A percentile compares a stretch with the other conserved stretches of the same genome.
These are phyloP conservation scores for Fusarium sp. DNA, from an alignment of 2,329 filamentous ascomycete genomes.

Conservation along the genomic window DNA sequence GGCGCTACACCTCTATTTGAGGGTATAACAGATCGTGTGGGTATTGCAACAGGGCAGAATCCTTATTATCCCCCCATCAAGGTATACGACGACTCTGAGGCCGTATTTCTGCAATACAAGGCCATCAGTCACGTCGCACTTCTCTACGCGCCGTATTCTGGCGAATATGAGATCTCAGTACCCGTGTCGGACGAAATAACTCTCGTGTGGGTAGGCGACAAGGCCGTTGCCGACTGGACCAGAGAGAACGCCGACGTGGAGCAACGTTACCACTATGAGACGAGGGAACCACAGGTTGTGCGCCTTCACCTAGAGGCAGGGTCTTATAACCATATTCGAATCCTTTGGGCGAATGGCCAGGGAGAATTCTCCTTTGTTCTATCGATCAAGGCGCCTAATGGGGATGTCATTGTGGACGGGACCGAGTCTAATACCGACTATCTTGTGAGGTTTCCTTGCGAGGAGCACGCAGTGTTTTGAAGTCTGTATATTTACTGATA, in stretches of 20 bases:
- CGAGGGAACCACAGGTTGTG: neutral
- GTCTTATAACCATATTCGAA: neutral
- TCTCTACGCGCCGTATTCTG: neutral
- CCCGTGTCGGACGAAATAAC: neutral
- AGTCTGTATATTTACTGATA: neutral
- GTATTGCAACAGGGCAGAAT: neutral
- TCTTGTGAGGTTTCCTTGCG: neutral
- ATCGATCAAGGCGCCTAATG: neutral
- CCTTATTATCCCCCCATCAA: neutral
- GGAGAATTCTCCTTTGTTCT: neutral
- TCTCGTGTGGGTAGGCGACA: neutral
- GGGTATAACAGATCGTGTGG: neutral
- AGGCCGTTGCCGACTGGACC: neutral
- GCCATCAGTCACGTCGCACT: neutral
- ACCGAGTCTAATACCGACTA: neutral
- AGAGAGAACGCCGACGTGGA: neutral
- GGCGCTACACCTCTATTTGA: neutral
- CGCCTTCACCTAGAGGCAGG: neutral
- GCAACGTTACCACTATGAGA: neutral
- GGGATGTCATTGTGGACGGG: neutral
- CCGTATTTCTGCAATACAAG: neutral
- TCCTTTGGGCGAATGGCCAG: neutral
- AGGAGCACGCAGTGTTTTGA: neutral
- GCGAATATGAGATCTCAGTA: neutral
- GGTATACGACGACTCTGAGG: neutral